These are phyloP conservation scores for Aspergillus tubingensis DNA, from an alignment of 2,329 filamentous ascomycete genomes.

Conservation along the genomic window DNA sequence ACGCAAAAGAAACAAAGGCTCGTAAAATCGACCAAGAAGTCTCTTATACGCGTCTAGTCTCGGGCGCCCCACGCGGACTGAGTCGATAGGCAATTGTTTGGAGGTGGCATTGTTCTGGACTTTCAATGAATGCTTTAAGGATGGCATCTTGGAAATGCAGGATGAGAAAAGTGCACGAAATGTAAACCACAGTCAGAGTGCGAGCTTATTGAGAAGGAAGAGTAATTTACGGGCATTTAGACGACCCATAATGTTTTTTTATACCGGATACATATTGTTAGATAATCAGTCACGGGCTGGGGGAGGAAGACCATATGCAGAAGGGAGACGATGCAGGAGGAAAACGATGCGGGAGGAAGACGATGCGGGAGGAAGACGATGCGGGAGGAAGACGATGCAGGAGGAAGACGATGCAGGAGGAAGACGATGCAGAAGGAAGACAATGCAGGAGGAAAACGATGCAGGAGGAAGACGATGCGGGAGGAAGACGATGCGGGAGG, in stretches of 20 bases:
- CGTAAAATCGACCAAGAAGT: slow-evolving; percentile 40
- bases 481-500: too few relatives aligned
- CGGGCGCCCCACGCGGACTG: slow-evolving; percentile 8
- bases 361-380: too few relatives aligned
- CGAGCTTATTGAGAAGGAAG: background rate
- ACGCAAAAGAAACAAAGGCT: slow-evolving; percentile 39
- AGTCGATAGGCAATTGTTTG: slow-evolving; percentile 5
- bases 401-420: too few relatives aligned
- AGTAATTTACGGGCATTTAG: background rate
- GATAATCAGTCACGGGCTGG: background rate
- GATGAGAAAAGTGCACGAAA: background rate
- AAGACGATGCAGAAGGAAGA: too few relatives aligned
- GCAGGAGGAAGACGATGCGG: background rate
- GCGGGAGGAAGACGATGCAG: too few relatives aligned
- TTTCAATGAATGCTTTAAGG: background rate
- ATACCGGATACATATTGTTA: background rate
- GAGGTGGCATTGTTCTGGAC: background rate
- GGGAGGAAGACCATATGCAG: background rate
- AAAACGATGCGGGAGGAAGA: background rate
- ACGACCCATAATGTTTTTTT: background rate
- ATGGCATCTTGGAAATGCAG: background rate
- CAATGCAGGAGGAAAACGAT: background rate
- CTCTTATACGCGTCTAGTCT: slow-evolving; percentile 10
- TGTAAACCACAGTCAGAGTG: background rate
- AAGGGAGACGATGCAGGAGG: background rate